These are phyloP conservation scores for Rehmannia glutinosa DNA, from an alignment of 257 asterid species.

Conservation along the genomic window DNA sequence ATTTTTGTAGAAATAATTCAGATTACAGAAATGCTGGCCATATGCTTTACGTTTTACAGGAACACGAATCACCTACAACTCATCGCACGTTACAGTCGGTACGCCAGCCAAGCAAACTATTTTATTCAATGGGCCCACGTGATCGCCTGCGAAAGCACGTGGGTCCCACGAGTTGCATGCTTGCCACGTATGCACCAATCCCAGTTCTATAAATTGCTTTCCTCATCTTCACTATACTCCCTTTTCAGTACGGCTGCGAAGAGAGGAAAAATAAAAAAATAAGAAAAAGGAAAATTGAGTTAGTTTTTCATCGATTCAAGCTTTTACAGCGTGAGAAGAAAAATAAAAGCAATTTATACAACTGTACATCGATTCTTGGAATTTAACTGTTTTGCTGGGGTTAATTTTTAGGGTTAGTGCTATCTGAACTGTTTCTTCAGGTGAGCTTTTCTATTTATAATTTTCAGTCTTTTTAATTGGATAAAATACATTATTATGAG, in stretches of 20 bases:
- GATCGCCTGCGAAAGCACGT: not conserved
- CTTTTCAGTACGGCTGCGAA: not conserved
- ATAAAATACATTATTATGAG: not conserved
- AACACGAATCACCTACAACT: conserved; percentile 28
- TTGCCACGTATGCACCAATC: conserved; percentile 18
- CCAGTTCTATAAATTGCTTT: not conserved
- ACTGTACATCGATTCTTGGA: not conserved
- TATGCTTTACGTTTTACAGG: conserved; percentile 18
- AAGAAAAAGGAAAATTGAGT: not conserved
- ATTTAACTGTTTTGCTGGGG: conserved; percentile 3
- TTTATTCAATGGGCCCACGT: conserved; percentile 16
- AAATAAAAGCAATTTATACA: not conserved
- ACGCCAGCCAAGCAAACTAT: conserved; percentile 24
- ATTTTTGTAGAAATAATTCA: too few relatives aligned
- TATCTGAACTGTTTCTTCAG: conserved; percentile 11
- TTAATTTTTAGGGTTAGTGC: not conserved
- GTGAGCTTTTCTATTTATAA: conserved; percentile 15
- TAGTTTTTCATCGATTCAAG: too few relatives aligned
- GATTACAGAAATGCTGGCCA: not conserved
- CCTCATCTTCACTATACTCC: not conserved
- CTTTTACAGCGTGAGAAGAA: not conserved
- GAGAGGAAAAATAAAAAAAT: not conserved
- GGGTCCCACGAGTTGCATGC: conserved; percentile 27
- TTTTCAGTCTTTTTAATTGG: not conserved
- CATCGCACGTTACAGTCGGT: conserved; percentile 25